Evolutionary conservation across 2,329 filamentous ascomycete species (phyloP).

Genomic region (Colletotrichum godetiae): DNA sequence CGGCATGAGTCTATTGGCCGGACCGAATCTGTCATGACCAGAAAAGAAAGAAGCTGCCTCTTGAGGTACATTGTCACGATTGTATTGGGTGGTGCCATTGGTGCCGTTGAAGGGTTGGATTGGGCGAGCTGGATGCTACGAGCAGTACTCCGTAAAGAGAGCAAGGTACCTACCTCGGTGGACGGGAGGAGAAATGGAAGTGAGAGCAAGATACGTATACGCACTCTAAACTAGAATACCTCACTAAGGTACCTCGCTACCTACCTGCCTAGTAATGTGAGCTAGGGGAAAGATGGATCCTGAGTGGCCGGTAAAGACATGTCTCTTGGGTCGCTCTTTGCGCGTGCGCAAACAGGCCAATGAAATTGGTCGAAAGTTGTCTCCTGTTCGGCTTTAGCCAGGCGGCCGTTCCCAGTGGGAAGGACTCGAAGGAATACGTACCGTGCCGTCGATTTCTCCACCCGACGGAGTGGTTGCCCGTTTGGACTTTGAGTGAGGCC

Average conservation of each 20-base stretch:
- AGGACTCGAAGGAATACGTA: neutral
- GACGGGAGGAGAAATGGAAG: neutral
- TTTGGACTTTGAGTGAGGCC: slow-evolving; percentile 11
- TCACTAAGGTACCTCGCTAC: neutral
- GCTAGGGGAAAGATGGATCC: neutral
- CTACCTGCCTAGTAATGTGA: too few relatives aligned
- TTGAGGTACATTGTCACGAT: neutral
- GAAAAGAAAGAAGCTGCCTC: neutral
- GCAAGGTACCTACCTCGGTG: neutral
- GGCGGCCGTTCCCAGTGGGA: neutral
- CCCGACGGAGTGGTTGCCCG: slow-evolving; percentile 27
- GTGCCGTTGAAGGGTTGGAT: slow-evolving; percentile 2
- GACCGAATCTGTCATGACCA: neutral
- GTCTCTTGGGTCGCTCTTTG: neutral
- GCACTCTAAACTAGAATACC: neutral
- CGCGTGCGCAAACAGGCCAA: slow-evolving; percentile 30
- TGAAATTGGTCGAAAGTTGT: neutral
- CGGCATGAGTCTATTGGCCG: slow-evolving; percentile 14
- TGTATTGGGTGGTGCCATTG: slow-evolving; percentile 5
- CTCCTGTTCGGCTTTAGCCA: slow-evolving; percentile 18
- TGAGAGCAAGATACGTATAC: neutral
- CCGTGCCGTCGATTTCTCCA: neutral
- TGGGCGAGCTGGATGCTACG: neutral
- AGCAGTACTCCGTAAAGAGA: neutral
- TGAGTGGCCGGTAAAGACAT: neutral